Conservation (phyloP, 495 filamentous ascomycete genomes). For the Penicillium samsonianum region DNA sequence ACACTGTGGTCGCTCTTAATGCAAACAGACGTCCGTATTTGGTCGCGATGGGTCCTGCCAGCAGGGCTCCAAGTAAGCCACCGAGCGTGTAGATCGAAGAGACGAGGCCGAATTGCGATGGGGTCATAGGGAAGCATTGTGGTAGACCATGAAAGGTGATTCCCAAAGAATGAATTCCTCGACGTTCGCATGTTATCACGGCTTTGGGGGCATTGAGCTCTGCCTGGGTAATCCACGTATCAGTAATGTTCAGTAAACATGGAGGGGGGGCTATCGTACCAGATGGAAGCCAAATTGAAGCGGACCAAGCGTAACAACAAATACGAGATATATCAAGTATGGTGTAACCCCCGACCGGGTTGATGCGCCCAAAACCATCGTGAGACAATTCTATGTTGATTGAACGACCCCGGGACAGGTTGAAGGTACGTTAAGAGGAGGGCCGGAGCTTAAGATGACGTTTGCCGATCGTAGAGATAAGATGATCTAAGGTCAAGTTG, state of each 20-base stretch:
- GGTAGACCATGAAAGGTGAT: conserved; percentile 46
- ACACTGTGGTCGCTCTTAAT: conserved; percentile 70
- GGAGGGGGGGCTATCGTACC: conserved; percentile 46
- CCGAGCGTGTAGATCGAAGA: conserved; percentile 91
- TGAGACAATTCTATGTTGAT: conserved; percentile 4
- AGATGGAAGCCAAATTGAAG: conserved; percentile 94
- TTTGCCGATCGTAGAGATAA: background rate
- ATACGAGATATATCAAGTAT: conserved; percentile 65
- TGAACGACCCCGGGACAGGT: background rate
- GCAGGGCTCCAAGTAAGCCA: conserved; percentile 79
- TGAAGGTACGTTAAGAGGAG: background rate
- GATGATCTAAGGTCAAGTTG: background rate
- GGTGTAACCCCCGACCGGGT: conserved; percentile 46
- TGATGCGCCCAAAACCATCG: conserved; percentile 26
- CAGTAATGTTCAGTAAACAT: background rate
- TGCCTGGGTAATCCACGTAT: conserved; percentile 53
- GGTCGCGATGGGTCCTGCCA: conserved; percentile 71
- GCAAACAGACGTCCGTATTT: conserved; percentile 69
- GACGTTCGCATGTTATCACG: conserved; percentile 78
- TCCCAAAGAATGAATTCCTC: conserved; percentile 49
- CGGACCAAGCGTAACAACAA: conserved; percentile 71
- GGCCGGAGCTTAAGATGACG: background rate
- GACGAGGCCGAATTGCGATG: conserved; percentile 74
- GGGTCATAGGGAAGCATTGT: conserved; percentile 81
- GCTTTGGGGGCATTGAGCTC: conserved; percentile 94